Base-by-base conservation (phyloP, 2,329 filamentous ascomycete species). In the Capronia americana region DNA sequence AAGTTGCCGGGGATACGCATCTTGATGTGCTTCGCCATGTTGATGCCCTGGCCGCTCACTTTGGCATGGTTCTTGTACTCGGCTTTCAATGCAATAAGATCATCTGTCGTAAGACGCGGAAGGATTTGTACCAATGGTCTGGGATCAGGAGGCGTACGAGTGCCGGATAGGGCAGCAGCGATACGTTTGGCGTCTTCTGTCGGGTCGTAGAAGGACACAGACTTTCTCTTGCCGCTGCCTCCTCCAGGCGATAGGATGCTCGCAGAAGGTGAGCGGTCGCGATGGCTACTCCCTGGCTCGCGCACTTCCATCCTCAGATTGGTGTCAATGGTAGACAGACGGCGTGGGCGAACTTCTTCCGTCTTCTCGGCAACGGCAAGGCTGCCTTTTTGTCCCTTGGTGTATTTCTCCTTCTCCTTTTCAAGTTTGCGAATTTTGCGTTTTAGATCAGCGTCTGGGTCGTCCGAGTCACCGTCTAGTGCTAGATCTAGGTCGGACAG, bases 21-120 rank as follows among this genome's bases (percentile, higher is more conserved):
- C 8, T 80, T 79, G 67, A 85, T 79, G 71, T 84, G 83, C 55
- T 84, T 84, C 50, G 82, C 82, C 34, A 85, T 77, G 65, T 81
- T 82, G 64, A 84, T 79, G 1, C 83, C 81, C 59, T 83, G 80
- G 7, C 78, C 77, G 58, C 80, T 78, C 67, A 84, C 71, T 68
- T 95, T 96, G 76, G 95, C 92, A 60, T 94, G 87, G 50, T 88
- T 88, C 80, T 98, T 98, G 82, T 98, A 98, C 77, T 96, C 92
- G 38, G 83, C 82, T n/a, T 94, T 89, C 28, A 99, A 85, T 70
- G 92, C 88, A 78, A 96, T 86, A 66, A 98, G 87, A 76, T 98
- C 92, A 71, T 96, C 92, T 73, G 96, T 91, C 0, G 91, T 90
- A 30, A 98, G 85, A 6, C 87, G 87, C 0, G 95, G 94, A 0